Conservation (phyloP, 345 rosid genomes). For the Pugionium cornutum region DNA sequence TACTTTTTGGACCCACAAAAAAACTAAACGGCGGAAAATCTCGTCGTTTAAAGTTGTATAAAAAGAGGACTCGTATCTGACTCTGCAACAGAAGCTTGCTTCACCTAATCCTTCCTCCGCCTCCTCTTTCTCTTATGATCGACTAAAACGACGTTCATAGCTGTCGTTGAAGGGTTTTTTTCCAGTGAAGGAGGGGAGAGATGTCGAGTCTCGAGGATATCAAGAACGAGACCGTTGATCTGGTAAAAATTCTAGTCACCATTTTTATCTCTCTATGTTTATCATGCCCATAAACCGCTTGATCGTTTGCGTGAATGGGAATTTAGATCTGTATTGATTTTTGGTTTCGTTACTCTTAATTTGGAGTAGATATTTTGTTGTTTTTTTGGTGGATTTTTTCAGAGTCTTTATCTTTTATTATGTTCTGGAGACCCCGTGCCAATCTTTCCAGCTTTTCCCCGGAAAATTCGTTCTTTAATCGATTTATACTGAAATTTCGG, state of each 20-base stretch:
- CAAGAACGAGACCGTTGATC: slow-evolving; percentile 77
- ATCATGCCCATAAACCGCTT: background rate
- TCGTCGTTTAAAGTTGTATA: slow-evolving; percentile 38
- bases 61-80: slow-evolving; percentile 17
- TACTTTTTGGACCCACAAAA: slow-evolving; percentile 26
- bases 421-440: no score
- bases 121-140: slow-evolving; percentile 24
- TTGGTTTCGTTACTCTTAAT: slow-evolving; percentile 7
- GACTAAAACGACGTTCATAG: slow-evolving; percentile 24
- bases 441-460: background rate
- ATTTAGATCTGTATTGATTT: slow-evolving; percentile 20
- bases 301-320: slow-evolving; percentile 14
- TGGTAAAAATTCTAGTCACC: slow-evolving; percentile 41
- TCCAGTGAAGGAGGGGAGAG: slow-evolving; percentile 30
- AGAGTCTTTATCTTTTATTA: no score
- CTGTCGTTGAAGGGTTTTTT: slow-evolving; percentile 8
- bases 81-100: slow-evolving; percentile 35
- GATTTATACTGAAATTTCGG: no score
- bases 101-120: slow-evolving; percentile 16
- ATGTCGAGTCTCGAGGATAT: slow-evolving; percentile 59
- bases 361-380: background rate
- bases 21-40: slow-evolving; percentile 12
- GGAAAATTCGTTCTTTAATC: no score
- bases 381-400: background rate
- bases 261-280: background rate